Percentiles rank a stretch among this genome's conserved stretches.
Evolutionary conservation across 305 asterid genomes (phyloP).

Genomic region (Fraxinus albicans): DNA sequence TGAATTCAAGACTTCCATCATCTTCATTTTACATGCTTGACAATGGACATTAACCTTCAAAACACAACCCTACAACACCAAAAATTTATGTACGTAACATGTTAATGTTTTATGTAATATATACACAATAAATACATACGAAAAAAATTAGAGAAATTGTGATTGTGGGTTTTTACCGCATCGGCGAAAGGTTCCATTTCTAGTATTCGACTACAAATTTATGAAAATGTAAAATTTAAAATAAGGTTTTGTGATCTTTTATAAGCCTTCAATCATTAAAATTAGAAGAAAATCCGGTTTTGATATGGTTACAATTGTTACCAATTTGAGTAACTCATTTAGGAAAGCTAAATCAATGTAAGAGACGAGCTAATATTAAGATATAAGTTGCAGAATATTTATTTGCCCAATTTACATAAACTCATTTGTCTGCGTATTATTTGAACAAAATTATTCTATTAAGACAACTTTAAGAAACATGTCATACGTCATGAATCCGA

Average conservation of each 20-base stretch:
- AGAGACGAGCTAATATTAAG: not conserved
- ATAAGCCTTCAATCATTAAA: not conserved
- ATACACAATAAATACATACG: no score
- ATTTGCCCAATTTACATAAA: not conserved
- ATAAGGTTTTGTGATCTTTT: not conserved
- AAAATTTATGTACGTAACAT: not conserved
- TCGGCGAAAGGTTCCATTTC: conserved; percentile 27
- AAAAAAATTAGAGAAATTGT: not conserved
- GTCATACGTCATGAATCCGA: not conserved
- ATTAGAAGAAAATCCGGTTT: not conserved
- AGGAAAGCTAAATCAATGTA: not conserved
- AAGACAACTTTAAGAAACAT: not conserved
- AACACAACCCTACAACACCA: conserved; percentile 38
- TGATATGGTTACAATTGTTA: not conserved
- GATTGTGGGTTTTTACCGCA: conserved; percentile 20
- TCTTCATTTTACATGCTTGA: conserved; percentile 49
- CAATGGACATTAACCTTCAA: conserved; percentile 51
- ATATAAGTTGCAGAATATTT: not conserved
- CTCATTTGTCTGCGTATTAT: not conserved
- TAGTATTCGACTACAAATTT: no score
- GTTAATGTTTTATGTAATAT: not conserved
- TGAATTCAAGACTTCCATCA: conserved; percentile 44
- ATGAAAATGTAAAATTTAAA: no score
- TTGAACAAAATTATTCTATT: no score
- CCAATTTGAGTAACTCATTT: not conserved